Conservation (phyloP, 2,329 filamentous ascomycete species). For the Fusarium setosum region DNA sequence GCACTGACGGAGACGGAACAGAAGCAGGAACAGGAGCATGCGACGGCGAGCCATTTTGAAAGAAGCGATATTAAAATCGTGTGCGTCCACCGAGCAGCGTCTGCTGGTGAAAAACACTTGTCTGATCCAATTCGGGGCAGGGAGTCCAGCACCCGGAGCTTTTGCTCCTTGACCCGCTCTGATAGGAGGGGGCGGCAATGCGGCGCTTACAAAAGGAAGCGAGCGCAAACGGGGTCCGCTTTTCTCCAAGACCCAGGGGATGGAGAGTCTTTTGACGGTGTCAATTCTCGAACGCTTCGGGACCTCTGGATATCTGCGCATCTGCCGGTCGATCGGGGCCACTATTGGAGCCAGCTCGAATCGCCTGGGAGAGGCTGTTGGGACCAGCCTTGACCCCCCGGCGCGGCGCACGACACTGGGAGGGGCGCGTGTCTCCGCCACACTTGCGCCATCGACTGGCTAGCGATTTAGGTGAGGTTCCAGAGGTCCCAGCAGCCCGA, state of each 20-base stretch:
- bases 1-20: constrained; percentile 17
- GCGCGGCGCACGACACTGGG: background rate
- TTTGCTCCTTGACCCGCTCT: constrained; percentile 47
- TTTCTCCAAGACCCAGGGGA: background rate
- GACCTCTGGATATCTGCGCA: background rate
- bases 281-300: background rate
- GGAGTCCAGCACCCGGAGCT: constrained; percentile 47
- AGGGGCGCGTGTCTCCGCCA: constrained; percentile 27
- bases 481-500: constrained; percentile 5
- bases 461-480: constrained; percentile 13
- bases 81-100: constrained; percentile 41
- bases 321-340: constrained; percentile 7
- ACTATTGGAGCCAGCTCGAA: constrained; percentile 1
- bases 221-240: constrained; percentile 21
- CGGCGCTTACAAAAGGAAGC: constrained; percentile 45
- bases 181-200: constrained; percentile 45
- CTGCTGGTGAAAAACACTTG: constrained; percentile 42
- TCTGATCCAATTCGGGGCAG: constrained; percentile 40
- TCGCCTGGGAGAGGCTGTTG: background rate
- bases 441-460: constrained; percentile 27
- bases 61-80: constrained; percentile 39
- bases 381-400: background rate
- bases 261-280: background rate
- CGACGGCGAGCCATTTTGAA: constrained; percentile 48
- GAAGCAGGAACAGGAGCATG: constrained; percentile 32